Evolutionary conservation across 202 grass and related monocot genomes (phyloP).

Genomic region (Zizania palustris): DNA sequence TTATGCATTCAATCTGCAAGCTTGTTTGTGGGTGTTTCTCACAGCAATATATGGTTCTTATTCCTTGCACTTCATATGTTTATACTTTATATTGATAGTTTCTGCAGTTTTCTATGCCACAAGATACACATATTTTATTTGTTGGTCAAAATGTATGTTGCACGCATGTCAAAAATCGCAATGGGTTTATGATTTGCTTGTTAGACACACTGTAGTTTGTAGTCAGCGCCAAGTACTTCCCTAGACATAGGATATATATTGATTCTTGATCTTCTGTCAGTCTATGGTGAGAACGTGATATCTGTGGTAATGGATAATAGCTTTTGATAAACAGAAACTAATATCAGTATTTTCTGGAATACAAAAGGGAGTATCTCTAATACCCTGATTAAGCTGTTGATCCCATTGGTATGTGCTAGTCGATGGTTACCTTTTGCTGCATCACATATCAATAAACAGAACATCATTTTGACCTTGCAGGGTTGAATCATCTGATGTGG

Average conservation of each 20-base stretch:
- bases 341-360: conserved; percentile 12
- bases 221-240: conserved; percentile 1
- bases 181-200: conserved; percentile 8
- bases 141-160: background rate
- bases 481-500: conserved; percentile 63
- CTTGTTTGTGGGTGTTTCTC: too few relatives aligned
- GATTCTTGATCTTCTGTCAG: conserved; percentile 13
- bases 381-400: conserved; percentile 31
- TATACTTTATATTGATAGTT: background rate
- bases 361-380: conserved; percentile 16
- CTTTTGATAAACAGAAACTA: background rate
- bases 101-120: conserved; percentile 23
- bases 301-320: conserved; percentile 9
- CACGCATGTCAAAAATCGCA: background rate
- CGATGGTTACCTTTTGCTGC: conserved; percentile 35
- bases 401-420: conserved; percentile 32
- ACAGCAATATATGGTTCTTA: background rate
- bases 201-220: conserved; percentile 11
- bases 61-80: conserved; percentile 10
- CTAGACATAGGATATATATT: background rate
- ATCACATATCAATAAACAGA: conserved; percentile 33
- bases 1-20: background rate
- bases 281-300: background rate
- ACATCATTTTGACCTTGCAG: conserved; percentile 55
- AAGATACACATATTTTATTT: background rate